Evolutionary conservation across 306 rosid genomes (phyloP).

Genomic region (Begonia peltatifolia): DNA sequence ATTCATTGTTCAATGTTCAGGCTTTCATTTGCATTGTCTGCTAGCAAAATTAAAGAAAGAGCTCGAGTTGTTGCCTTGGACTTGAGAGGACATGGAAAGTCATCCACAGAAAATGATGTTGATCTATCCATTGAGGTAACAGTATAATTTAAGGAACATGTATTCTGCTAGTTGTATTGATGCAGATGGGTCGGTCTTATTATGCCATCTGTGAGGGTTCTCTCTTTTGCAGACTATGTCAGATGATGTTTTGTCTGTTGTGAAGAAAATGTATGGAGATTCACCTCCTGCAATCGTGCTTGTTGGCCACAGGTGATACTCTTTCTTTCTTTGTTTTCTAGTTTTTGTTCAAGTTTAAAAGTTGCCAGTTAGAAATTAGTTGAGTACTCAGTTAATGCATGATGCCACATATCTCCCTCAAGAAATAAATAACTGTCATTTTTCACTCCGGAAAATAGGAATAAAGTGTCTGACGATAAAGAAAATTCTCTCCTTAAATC

Average conservation of each 20-base stretch:
- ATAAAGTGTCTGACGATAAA: no score
- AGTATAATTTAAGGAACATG: constrained; percentile 3
- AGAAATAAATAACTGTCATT: no score
- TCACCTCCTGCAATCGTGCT: constrained; percentile 81
- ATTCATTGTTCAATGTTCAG: constrained; percentile 20
- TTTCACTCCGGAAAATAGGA: no score
- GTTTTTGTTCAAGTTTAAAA: background rate
- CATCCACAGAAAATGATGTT: constrained; percentile 56
- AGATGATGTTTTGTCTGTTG: no score
- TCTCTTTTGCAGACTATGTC: constrained; percentile 48
- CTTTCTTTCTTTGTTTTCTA: constrained; percentile 7
- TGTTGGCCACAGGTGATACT: constrained; percentile 70
- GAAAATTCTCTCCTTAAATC: no score
- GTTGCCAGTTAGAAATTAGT: no score
- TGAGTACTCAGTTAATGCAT: no score
- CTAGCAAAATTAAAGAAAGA: constrained; percentile 60
- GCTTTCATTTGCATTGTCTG: constrained; percentile 80
- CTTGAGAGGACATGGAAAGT: constrained; percentile 94
- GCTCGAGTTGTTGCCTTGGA: constrained; percentile 86
- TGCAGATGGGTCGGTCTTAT: background rate
- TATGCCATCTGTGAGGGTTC: constrained; percentile 10
- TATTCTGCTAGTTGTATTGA: constrained; percentile 1
- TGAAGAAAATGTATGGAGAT: constrained; percentile 58
- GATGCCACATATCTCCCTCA: no score
- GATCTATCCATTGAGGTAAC: constrained; percentile 78